Conservation (phyloP, 2,329 filamentous ascomycete genomes). For the Ceratocystis destructans region DNA sequence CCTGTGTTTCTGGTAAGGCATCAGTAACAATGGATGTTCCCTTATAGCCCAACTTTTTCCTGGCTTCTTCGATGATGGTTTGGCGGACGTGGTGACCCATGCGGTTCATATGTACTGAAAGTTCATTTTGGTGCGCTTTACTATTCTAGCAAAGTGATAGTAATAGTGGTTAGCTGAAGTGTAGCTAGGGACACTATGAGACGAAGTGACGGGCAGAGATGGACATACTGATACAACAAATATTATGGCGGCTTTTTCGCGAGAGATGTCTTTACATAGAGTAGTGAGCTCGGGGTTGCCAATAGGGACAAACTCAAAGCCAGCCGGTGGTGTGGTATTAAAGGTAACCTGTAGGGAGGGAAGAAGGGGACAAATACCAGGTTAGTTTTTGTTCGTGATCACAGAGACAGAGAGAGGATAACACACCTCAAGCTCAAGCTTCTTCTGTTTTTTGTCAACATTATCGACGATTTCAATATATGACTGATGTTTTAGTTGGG, state of each 20-base stretch:
- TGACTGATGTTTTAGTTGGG: slow-evolving; percentile 43
- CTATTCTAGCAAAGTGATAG: slow-evolving; percentile 23
- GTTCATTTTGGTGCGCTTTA: slow-evolving; percentile 26
- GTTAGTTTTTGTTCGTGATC: neutral
- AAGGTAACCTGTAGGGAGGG: slow-evolving; percentile 35
- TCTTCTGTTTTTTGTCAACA: slow-evolving; percentile 45
- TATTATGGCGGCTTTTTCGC: slow-evolving; percentile 48
- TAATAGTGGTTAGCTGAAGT: slow-evolving; percentile 1
- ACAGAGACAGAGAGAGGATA: neutral
- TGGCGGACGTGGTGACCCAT: slow-evolving; percentile 47
- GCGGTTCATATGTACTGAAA: slow-evolving; percentile 43
- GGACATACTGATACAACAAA: slow-evolving; percentile 50
- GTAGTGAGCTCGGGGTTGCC: slow-evolving; percentile 48
- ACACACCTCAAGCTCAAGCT: slow-evolving; percentile 47
- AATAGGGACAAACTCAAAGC: slow-evolving; percentile 49
- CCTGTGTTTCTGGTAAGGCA: slow-evolving; percentile 45
- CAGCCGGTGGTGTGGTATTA: slow-evolving; percentile 40
- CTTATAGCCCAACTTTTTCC: slow-evolving; percentile 23
- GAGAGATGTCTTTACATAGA: slow-evolving; percentile 50
- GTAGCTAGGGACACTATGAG: neutral
- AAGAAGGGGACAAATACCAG: slow-evolving; percentile 15
- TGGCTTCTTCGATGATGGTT: slow-evolving; percentile 45
- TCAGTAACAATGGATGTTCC: slow-evolving; percentile 30
- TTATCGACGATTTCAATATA: slow-evolving; percentile 54
- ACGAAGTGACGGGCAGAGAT: slow-evolving; percentile 1